Conservation (phyloP, 2,329 filamentous ascomycete genomes). For the Trichoderma oligosporum region DNA sequence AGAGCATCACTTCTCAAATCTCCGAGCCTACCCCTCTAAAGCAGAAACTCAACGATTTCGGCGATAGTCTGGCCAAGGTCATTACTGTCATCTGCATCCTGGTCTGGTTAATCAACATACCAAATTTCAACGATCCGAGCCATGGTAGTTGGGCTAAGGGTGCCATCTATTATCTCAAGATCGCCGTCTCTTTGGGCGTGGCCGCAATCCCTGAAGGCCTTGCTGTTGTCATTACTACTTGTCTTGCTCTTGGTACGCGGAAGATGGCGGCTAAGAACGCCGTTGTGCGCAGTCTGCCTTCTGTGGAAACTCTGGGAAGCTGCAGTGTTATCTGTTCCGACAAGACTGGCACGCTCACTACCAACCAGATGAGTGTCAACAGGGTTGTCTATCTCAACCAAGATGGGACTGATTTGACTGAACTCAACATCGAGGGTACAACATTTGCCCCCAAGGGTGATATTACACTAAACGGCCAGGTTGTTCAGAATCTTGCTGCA, state of each 20-base stretch:
- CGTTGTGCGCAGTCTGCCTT: slow-evolving; percentile 91
- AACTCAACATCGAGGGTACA: slow-evolving; percentile 86
- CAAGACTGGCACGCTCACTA: slow-evolving; percentile 97
- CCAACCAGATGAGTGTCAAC: slow-evolving; percentile 98
- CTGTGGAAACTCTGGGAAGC: slow-evolving; percentile 95
- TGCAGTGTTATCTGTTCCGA: slow-evolving; percentile 99
- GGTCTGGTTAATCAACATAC: slow-evolving; percentile 98
- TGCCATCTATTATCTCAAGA: slow-evolving; percentile 99
- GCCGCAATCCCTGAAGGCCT: slow-evolving; percentile 97
- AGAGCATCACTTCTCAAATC: slow-evolving; percentile 97
- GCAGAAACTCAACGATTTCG: slow-evolving; percentile 98
- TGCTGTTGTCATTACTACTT: slow-evolving; percentile 98
- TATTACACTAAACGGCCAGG: slow-evolving; percentile 65
- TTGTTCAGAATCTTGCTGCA: slow-evolving; percentile 63
- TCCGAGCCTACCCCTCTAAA: slow-evolving; percentile 96
- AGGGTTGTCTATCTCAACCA: slow-evolving; percentile 82
- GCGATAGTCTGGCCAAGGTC: slow-evolving; percentile 92
- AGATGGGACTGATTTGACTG: slow-evolving; percentile 69
- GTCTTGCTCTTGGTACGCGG: slow-evolving; percentile 87
- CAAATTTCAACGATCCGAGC: slow-evolving; percentile 91
- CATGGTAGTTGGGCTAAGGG: slow-evolving; percentile 95
- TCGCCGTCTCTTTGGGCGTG: slow-evolving; percentile 95
- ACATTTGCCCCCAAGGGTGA: slow-evolving; percentile 83
- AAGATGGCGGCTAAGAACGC: slow-evolving; percentile 99
- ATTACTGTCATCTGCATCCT: slow-evolving; percentile 95